These are phyloP conservation scores for Musa balbisiana DNA, from an alignment of 202 grass and related monocot species.

Conservation along the genomic window DNA sequence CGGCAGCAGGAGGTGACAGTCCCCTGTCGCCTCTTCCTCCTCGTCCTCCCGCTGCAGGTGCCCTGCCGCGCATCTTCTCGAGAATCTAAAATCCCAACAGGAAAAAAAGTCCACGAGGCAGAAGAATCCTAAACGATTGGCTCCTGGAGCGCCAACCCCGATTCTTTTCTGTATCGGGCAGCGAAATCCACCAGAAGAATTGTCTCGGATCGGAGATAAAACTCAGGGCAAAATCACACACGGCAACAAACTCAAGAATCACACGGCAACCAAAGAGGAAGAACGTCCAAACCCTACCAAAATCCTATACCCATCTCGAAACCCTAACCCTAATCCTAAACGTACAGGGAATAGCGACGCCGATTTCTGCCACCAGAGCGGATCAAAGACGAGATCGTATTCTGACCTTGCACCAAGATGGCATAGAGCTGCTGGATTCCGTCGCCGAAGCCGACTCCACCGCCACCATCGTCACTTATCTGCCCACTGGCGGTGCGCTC, in stretches of 20 bases:
- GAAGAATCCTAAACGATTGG: too few species aligned
- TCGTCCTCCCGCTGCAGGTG: neutral
- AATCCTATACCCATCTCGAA: neutral
- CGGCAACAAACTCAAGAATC: neutral
- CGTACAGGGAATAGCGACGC: neutral
- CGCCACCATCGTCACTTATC: too few species aligned
- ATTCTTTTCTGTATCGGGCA: neutral
- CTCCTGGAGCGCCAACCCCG: neutral
- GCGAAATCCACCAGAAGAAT: neutral
- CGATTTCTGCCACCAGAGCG: neutral
- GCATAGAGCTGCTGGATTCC: neutral
- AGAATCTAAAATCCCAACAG: neutral
- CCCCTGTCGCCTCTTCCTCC: neutral
- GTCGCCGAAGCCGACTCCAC: neutral
- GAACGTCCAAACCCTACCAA: neutral
- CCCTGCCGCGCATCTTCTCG: conserved; percentile 2
- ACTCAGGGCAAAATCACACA: neutral
- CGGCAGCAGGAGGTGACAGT: neutral
- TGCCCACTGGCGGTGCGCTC: too few species aligned
- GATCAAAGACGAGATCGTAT: neutral
- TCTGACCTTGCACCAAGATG: conserved; percentile 5
- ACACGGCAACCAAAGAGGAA: neutral
- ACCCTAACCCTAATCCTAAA: conserved; percentile 5
- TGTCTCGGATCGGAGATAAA: neutral
- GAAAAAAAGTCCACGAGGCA: neutral